Percentiles rank a stretch among this genome's conserved stretches.
These are phyloP conservation scores for Penicillium hesseltinei DNA, from an alignment of 2,329 filamentous ascomycete genomes.

Conservation along the genomic window DNA sequence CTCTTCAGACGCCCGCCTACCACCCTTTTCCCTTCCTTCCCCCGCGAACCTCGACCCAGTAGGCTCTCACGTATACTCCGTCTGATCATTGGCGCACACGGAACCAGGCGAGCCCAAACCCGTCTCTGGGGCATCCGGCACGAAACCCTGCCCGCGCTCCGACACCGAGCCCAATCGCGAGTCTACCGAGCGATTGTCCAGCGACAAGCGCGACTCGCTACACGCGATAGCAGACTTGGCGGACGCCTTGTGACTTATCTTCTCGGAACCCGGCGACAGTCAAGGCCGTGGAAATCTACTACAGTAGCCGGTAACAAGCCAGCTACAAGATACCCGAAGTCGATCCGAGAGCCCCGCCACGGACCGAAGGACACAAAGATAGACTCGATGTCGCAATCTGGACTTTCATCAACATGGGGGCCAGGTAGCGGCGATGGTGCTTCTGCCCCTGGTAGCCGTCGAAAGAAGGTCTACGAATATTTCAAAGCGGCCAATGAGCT, in stretches of 20 bases:
- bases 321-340: conserved; percentile 13
- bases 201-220: conserved; percentile 57
- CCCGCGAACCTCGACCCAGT: conserved; percentile 21
- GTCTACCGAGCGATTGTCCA: conserved; percentile 73
- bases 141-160: conserved; percentile 70
- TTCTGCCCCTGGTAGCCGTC: conserved; percentile 64
- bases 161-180: conserved; percentile 68
- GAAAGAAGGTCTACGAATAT: conserved; percentile 74
- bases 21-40: conserved; percentile 15
- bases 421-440: conserved; percentile 26
- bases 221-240: conserved; percentile 41
- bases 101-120: conserved; percentile 62
- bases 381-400: conserved; percentile 27
- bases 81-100: conserved; percentile 63
- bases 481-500: conserved; percentile 70
- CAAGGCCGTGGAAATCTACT: conserved; percentile 14
- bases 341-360: conserved; percentile 16
- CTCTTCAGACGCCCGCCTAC: conserved; percentile 17
- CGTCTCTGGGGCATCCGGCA: conserved; percentile 69
- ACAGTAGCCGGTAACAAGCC: conserved; percentile 4
- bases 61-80: conserved; percentile 52
- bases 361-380: conserved; percentile 16
- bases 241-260: conserved; percentile 28
- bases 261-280: conserved; percentile 24
- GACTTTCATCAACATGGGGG: conserved; percentile 23